Conservation (phyloP, 164 flowering plant species). For the Dillenia suffruticosa region DNA sequence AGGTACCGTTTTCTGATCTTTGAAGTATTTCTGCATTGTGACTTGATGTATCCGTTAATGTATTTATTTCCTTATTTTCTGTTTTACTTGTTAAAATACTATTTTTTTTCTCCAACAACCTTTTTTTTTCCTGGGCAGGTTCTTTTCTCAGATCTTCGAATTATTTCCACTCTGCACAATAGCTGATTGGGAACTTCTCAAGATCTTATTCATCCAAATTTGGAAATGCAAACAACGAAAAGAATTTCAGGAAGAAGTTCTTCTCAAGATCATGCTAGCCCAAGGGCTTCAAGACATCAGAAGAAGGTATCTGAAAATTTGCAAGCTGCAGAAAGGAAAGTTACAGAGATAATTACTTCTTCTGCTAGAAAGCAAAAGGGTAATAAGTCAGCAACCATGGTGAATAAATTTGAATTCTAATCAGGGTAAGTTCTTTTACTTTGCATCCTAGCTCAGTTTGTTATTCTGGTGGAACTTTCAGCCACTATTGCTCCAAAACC, state of each 20-base stretch:
- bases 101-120: no score
- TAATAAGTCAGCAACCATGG: constrained; percentile 28
- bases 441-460: no score
- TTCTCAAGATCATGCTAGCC: constrained; percentile 40
- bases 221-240: constrained; percentile 73
- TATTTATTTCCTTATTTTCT: no score
- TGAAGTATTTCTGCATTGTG: no score
- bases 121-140: no score
- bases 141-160: no score
- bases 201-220: constrained; percentile 3
- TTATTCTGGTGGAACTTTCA: constrained; percentile 18
- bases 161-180: neutral
- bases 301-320: constrained; percentile 47
- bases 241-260: constrained; percentile 44
- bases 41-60: no score
- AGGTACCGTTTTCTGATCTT: no score
- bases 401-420: no score
- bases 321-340: constrained; percentile 49
- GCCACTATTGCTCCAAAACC: constrained; percentile 33
- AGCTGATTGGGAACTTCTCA: constrained; percentile 1
- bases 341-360: constrained; percentile 66
- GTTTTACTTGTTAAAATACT: no score
- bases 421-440: no score
- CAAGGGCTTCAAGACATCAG: constrained; percentile 53
- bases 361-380: constrained; percentile 60